Base-by-base conservation (phyloP, 306 rosid species). In the Dalbergia cultrata region DNA sequence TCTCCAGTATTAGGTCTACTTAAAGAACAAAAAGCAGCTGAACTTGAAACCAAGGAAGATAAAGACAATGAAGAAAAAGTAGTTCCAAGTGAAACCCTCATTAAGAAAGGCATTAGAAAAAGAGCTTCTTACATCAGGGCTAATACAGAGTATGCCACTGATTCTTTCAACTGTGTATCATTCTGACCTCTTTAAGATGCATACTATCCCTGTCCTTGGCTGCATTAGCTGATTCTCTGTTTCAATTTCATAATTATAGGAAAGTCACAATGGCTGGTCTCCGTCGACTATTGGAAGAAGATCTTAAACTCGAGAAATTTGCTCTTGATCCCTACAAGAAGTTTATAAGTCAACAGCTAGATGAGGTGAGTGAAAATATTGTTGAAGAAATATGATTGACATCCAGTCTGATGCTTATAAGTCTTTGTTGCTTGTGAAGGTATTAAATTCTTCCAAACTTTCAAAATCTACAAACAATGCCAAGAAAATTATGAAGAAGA, bases 231-330 rank as follows among this genome's bases (percentile, higher is more conserved):
- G 31, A 26, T 26, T 26, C 31, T 26, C 31, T 1, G 31, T 26
- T 26, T 26, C 31, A 2, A 26, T 26, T 26, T 26, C 31, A 26
- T 84, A 78, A 58, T 70, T 81, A 61, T 92, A 95, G 99, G 75
- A 81, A 85, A 71, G 76, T 93, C 47, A 92, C 98, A 11, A 80
- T 91, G 92, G 94, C 87, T 69, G 91, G 90, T 77, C 92, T 95
- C 72, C 99, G 98, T 39, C 91, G 99, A 59, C 87, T 93, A 66
- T 78, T 95, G 87, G 99, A 95, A 86, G 85, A 86, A 84, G 99
- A 95, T 85, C 98, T 95, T 84, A 82, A 87, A 77, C 93, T 95
- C 66, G 88, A 85, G 61, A 79, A 77, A 74, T 69, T 80, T 84
- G 47, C 88, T 78, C 96, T 95, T 66, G 99, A 95, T 84, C 80